Percentiles rank a stretch among this genome's conserved stretches.
Conservation (phyloP, 306 rosid species). For the Boehmeria nivea region DNA sequence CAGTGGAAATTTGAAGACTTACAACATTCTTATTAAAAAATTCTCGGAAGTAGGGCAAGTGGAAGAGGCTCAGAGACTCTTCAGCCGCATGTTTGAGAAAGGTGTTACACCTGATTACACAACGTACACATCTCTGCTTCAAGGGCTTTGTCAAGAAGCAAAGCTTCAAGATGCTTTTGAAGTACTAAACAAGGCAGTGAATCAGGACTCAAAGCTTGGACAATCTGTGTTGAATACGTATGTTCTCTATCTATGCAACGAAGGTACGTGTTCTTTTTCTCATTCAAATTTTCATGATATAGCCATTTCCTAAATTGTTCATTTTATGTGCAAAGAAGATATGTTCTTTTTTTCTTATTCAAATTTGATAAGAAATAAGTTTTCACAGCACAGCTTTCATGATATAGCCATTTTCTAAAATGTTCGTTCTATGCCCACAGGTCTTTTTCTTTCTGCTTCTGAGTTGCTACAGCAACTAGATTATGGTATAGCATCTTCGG, state of each 20-base stretch:
- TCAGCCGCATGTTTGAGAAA: conserved; percentile 62
- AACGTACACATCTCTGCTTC: conserved; percentile 56
- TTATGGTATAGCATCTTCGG: conserved; percentile 30
- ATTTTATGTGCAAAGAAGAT: too few species aligned
- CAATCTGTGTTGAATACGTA: conserved; percentile 43
- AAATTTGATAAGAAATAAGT: too few species aligned
- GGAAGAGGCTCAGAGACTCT: conserved; percentile 73
- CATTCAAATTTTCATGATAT: too few species aligned
- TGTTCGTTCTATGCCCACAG: conserved; percentile 53
- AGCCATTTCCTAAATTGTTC: neutral
- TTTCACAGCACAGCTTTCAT: too few species aligned
- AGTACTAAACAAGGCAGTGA: conserved; percentile 44
- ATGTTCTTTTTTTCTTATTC: too few species aligned
- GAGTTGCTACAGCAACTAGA: conserved; percentile 50
- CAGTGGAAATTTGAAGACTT: conserved; percentile 69
- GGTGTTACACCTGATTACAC: conserved; percentile 50
- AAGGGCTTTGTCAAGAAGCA: conserved; percentile 64
- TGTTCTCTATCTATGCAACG: conserved; percentile 48
- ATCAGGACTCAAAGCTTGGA: conserved; percentile 56
- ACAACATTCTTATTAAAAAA: conserved; percentile 60
- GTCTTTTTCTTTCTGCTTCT: conserved; percentile 57
- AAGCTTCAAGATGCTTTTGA: conserved; percentile 63
- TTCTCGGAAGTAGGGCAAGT: conserved; percentile 59
- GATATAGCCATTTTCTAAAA: too few species aligned
- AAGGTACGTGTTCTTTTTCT: conserved; percentile 46